Evolutionary conservation across 2,329 filamentous ascomycete species (phyloP).

Genomic region (Cladosporium halotolerans): DNA sequence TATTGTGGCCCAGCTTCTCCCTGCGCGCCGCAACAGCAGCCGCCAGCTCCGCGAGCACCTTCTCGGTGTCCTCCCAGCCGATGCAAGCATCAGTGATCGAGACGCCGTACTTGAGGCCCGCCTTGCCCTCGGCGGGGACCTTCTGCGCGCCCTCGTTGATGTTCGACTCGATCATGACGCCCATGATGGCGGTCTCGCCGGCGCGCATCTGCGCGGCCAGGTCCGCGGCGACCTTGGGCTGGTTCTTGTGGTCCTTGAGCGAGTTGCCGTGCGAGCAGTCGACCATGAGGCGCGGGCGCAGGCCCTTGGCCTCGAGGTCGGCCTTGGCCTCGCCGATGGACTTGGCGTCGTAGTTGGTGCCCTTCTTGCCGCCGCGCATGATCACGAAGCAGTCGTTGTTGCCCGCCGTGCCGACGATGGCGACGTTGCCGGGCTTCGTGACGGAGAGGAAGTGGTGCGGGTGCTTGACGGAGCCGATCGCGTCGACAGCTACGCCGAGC

Average conservation of each 20-base stretch:
- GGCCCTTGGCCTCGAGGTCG: slow-evolving; percentile 71
- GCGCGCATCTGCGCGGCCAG: slow-evolving; percentile 79
- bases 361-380: slow-evolving; percentile 80
- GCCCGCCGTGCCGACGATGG: slow-evolving; percentile 85
- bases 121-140: slow-evolving; percentile 73
- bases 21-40: slow-evolving; percentile 67
- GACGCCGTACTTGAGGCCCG: slow-evolving; percentile 76
- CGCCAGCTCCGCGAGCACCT: slow-evolving; percentile 77
- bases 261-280: slow-evolving; percentile 99
- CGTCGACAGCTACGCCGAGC: slow-evolving; percentile 86
- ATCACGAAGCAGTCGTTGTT: slow-evolving; percentile 99
- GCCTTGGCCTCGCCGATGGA: slow-evolving; percentile 75
- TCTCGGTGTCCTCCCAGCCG: slow-evolving; percentile 78
- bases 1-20: slow-evolving; percentile 42
- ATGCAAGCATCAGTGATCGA: slow-evolving; percentile 97
- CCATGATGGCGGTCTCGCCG: slow-evolving; percentile 82
- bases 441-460: slow-evolving; percentile 97
- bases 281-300: slow-evolving; percentile 89
- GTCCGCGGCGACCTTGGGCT: slow-evolving; percentile 81
- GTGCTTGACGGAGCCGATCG: slow-evolving; percentile 74
- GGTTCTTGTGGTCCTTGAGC: slow-evolving; percentile 94
- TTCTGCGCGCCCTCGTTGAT: slow-evolving; percentile 78
- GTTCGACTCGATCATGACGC: slow-evolving; percentile 98
- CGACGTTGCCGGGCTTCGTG: slow-evolving; percentile 92
- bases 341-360: slow-evolving; percentile 87